Conservation (phyloP, 163 green algal genomes). For the Prototheca cutis region DNA sequence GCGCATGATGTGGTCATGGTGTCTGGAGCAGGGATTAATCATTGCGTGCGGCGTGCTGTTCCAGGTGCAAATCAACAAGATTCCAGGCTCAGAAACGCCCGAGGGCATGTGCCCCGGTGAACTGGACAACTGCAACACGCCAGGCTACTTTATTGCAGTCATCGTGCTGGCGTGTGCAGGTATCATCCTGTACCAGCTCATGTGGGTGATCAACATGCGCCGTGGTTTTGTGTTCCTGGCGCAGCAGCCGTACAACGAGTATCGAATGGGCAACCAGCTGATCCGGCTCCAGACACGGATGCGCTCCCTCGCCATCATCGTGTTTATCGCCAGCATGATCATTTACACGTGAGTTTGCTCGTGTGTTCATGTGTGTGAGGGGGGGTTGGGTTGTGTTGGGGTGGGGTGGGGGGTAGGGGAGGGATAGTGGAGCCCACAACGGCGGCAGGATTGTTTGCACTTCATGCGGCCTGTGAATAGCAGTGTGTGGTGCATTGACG, state of each 20-base stretch:
- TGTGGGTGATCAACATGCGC: background rate
- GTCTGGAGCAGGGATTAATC: background rate
- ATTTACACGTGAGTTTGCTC: conserved; percentile 14
- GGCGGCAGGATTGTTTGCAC: too few relatives aligned
- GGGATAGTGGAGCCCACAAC: too few relatives aligned
- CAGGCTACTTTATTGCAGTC: background rate
- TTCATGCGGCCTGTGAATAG: too few relatives aligned
- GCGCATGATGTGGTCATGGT: background rate
- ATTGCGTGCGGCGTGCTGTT: background rate
- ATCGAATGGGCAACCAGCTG: conserved; percentile 22
- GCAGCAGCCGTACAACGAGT: conserved; percentile 8
- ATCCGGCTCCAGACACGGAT: conserved; percentile 13
- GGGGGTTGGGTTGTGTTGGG: too few relatives aligned
- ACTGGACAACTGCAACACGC: conserved; percentile 3
- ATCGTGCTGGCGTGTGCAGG: background rate
- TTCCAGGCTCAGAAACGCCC: background rate
- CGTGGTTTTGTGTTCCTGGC: background rate
- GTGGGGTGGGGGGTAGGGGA: too few relatives aligned
- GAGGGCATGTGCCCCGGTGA: background rate
- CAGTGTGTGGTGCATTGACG: too few relatives aligned
- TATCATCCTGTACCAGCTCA: background rate
- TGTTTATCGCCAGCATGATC: conserved; percentile 13
- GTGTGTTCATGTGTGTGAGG: too few relatives aligned
- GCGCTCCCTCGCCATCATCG: conserved; percentile 1
- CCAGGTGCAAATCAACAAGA: background rate